These are phyloP conservation scores for Aspergillus neoniger DNA, from an alignment of 2,329 filamentous ascomycete genomes.

Conservation along the genomic window DNA sequence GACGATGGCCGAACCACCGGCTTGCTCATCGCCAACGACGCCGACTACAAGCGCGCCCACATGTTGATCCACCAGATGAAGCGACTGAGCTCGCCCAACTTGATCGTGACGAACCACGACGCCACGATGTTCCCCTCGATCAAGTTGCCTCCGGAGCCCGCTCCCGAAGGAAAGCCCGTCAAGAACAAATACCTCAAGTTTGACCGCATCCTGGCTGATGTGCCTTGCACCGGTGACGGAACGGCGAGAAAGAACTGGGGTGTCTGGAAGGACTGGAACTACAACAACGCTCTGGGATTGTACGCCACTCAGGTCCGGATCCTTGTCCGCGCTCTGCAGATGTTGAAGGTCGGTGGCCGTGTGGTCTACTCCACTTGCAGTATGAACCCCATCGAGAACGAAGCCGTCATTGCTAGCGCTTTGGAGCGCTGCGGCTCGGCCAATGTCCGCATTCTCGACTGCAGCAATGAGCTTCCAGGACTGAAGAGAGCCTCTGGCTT, in stretches of 20 bases:
- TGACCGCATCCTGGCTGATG: constrained; percentile 92
- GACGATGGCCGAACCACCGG: constrained; percentile 89
- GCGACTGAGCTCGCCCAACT: constrained; percentile 90
- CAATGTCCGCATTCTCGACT: constrained; percentile 84
- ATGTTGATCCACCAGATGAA: constrained; percentile 98
- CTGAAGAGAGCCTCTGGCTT: constrained; percentile 77
- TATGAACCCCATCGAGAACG: constrained; percentile 98
- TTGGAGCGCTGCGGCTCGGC: constrained; percentile 81
- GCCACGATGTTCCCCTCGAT: constrained; percentile 94
- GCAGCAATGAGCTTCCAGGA: constrained; percentile 72
- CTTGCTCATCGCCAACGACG: constrained; percentile 90
- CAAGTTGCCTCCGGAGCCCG: constrained; percentile 66
- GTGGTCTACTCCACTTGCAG: constrained; percentile 98
- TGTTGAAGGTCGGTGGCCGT: constrained; percentile 91
- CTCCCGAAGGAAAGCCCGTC: constrained; percentile 54
- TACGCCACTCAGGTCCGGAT: constrained; percentile 87
- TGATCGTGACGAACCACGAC: constrained; percentile 97
- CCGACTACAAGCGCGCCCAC: constrained; percentile 94
- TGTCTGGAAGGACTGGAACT: constrained; percentile 94
- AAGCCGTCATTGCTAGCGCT: constrained; percentile 84
- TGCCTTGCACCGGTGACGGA: constrained; percentile 94
- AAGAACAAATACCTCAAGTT: constrained; percentile 84
- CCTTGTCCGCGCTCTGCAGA: constrained; percentile 85
- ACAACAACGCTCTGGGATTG: constrained; percentile 81
- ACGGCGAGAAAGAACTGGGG: constrained; percentile 90